Conservation (phyloP, 2,329 filamentous ascomycete species). For the Thermoascus crustaceus region DNA sequence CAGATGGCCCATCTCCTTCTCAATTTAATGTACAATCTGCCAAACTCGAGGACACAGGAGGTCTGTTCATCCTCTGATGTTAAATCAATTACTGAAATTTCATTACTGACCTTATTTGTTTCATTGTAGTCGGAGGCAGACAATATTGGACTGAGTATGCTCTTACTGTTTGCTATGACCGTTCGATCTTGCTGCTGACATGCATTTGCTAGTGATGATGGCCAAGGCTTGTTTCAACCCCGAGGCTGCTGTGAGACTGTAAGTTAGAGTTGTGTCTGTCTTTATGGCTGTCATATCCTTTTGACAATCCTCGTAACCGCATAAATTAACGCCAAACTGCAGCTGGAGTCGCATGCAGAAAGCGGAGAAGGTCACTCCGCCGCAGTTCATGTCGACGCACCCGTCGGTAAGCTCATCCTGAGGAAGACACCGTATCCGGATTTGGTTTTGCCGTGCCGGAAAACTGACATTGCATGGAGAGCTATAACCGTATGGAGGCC, state of each 20-base stretch:
- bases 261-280: slow-evolving; percentile 12
- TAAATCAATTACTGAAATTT: too few species aligned
- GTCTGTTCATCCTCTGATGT: slow-evolving; percentile 16
- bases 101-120: too few species aligned
- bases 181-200: slow-evolving; percentile 11
- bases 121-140: slow-evolving; percentile 48
- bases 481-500: slow-evolving; percentile 47
- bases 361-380: slow-evolving; percentile 37
- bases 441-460: background rate
- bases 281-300: background rate
- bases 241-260: slow-evolving; percentile 46
- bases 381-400: slow-evolving; percentile 54
- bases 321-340: background rate
- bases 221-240: slow-evolving; percentile 54
- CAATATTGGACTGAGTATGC: slow-evolving; percentile 48
- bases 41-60: slow-evolving; percentile 52
- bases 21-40: slow-evolving; percentile 44
- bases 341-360: slow-evolving; percentile 47
- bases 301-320: slow-evolving; percentile 5
- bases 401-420: slow-evolving; percentile 36
- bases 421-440: background rate
- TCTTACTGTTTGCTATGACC: background rate
- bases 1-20: slow-evolving; percentile 34
- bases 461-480: slow-evolving; percentile 17
- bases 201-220: slow-evolving; percentile 48